phyloP scores from a whole-genome alignment of 257 asterid species.

The Orobanche coerulescens region DNA sequence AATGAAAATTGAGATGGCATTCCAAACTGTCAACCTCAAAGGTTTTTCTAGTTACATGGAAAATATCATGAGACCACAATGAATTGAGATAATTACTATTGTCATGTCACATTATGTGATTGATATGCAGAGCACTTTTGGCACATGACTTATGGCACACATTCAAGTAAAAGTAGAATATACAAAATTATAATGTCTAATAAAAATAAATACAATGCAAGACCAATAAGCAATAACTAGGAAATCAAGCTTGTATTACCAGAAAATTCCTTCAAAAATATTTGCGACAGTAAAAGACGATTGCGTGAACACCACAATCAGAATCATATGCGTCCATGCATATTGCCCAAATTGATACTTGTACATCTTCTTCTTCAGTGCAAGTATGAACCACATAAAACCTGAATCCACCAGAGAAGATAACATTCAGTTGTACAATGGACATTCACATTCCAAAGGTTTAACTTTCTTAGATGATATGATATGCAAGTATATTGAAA shows the following conservation, averaged over 20 bases:
- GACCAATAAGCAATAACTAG: slow-evolving; percentile 9
- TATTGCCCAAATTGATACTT: slow-evolving; percentile 92
- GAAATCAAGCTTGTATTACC: slow-evolving; percentile 36
- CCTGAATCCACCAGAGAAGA: slow-evolving; percentile 41
- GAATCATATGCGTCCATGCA: slow-evolving; percentile 96
- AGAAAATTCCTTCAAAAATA: slow-evolving; percentile 85
- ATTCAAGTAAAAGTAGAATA: background rate
- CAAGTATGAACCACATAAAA: slow-evolving; percentile 89
- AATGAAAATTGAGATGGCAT: no score
- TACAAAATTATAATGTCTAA: background rate
- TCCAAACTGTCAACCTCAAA: no score
- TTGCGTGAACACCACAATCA: slow-evolving; percentile 78
- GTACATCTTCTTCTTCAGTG: slow-evolving; percentile 86
- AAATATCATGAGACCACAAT: no score
- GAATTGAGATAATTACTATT: no score
- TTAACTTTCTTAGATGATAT: background rate
- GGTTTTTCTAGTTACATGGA: no score
- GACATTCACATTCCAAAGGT: background rate
- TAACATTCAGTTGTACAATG: slow-evolving; percentile 4
- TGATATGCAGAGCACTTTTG: no score
- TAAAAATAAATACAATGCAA: background rate
- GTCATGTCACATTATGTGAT: no score
- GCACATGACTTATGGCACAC: no score
- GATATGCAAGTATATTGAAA: background rate
- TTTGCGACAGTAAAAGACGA: slow-evolving; percentile 78